Conservation (phyloP, 768 basidiomycete species). For the Russula foetens region DNA sequence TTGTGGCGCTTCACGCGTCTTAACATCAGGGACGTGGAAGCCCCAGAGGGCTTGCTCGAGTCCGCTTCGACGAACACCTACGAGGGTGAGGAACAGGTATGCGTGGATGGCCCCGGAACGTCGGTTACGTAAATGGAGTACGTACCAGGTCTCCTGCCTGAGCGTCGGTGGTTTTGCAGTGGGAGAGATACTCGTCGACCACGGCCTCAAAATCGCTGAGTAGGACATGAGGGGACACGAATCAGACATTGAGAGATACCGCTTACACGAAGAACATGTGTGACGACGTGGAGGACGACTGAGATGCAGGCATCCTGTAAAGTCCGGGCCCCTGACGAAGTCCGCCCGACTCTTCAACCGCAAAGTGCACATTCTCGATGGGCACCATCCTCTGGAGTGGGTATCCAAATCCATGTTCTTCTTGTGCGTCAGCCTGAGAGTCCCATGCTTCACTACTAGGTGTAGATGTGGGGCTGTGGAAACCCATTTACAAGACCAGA, state of each 20-base stretch:
- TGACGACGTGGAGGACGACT: conserved; percentile 16
- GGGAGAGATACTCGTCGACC: conserved; percentile 18
- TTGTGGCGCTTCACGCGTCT: conserved; percentile 9
- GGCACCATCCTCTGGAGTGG: conserved; percentile 18
- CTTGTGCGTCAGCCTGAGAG: background rate
- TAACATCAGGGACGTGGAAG: conserved; percentile 5
- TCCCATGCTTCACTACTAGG: background rate
- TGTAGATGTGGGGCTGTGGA: background rate
- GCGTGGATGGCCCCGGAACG: background rate
- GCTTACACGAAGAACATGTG: conserved; percentile 15
- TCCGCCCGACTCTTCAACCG: background rate
- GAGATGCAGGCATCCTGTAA: conserved; percentile 8
- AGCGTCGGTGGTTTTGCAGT: background rate
- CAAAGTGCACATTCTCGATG: background rate
- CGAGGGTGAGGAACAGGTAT: too few relatives aligned
- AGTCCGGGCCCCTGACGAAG: background rate
- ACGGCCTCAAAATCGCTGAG: conserved; percentile 15
- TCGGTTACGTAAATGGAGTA: background rate
- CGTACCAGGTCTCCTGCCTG: conserved; percentile 10
- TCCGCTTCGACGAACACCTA: conserved; percentile 15
- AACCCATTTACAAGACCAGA: background rate
- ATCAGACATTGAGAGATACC: too few relatives aligned
- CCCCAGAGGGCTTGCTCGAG: background rate
- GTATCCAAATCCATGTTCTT: conserved; percentile 9
- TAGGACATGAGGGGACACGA: background rate